Conservation (phyloP, 2,329 filamentous ascomycete species). For the Stemphylium vesicarium region DNA sequence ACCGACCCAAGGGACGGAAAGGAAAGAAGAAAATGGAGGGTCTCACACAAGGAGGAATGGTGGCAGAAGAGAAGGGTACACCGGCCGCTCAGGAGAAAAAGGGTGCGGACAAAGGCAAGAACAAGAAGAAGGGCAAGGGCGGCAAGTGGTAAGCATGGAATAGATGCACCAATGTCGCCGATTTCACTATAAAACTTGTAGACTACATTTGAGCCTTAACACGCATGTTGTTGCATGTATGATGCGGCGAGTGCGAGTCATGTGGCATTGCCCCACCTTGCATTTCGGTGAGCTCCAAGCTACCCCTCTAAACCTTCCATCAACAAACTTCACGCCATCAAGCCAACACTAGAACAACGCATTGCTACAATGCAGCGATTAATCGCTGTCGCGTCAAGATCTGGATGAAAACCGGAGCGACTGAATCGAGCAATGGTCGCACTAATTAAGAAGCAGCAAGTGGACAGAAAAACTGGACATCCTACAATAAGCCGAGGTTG, state of each 20-base stretch:
- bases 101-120: conserved; percentile 42
- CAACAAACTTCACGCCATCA: not conserved
- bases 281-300: conserved; percentile 7
- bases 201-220: not conserved
- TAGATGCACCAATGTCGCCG: not conserved
- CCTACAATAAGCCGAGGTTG: conserved; percentile 17
- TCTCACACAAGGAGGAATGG: conserved; percentile 83
- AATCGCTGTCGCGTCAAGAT: not conserved
- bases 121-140: conserved; percentile 48
- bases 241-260: conserved; percentile 2
- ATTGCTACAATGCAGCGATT: not conserved
- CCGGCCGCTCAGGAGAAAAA: conserved; percentile 42
- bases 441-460: not conserved
- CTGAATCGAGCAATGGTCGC: not conserved
- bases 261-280: conserved; percentile 9
- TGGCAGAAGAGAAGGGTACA: conserved; percentile 67
- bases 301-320: conserved; percentile 6
- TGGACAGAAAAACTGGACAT: conserved; percentile 8
- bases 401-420: not conserved
- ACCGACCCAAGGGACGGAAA: conserved; percentile 90
- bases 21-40: conserved; percentile 76
- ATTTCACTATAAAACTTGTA: not conserved
- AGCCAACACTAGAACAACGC: not conserved
- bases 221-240: not conserved
- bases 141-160: conserved; percentile 33